phyloP scores from a whole-genome alignment of 805 yeast species.

The Lipomyces lipofer region DNA sequence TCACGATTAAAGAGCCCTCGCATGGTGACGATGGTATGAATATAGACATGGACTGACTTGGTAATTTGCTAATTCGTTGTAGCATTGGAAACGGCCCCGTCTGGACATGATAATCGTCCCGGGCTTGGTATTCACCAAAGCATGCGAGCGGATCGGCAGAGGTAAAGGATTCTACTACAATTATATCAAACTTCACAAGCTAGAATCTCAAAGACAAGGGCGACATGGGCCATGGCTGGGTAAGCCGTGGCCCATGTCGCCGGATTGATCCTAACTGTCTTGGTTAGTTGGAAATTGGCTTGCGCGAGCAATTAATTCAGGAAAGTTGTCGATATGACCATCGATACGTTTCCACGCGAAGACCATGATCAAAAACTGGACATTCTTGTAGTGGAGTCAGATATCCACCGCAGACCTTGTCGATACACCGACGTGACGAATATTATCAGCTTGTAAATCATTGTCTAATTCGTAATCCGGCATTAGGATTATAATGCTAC shows the following conservation, averaged over 20 bases:
- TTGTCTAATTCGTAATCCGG: no score
- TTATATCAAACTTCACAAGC: slow-evolving; percentile 53
- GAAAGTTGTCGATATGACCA: not conserved
- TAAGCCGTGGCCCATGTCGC: not conserved
- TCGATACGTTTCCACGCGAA: slow-evolving; percentile 52
- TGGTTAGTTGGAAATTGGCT: slow-evolving; percentile 58
- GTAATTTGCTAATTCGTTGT: not conserved
- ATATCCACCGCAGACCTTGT: slow-evolving; percentile 19
- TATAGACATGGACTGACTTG: not conserved
- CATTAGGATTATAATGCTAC: no score
- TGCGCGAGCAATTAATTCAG: slow-evolving; percentile 59
- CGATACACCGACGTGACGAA: no score
- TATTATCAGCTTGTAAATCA: no score
- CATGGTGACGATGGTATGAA: slow-evolving; percentile 20
- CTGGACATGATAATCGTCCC: slow-evolving; percentile 80
- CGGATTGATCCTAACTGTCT: not conserved
- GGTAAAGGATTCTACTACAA: slow-evolving; percentile 94
- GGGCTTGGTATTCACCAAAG: slow-evolving; percentile 72
- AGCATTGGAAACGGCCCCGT: slow-evolving; percentile 40
- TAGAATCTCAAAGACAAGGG: slow-evolving; percentile 33
- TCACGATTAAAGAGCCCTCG: slow-evolving; percentile 19
- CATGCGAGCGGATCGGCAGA: slow-evolving; percentile 71
- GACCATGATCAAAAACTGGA: slow-evolving; percentile 65
- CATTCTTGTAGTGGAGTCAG: slow-evolving; percentile 49
- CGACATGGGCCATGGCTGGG: slow-evolving; percentile 9